Percentiles rank a stretch among this genome's conserved stretches.
Conservation (phyloP, 192 early-diverging fungal species). For the Linnemannia hyalina region DNA sequence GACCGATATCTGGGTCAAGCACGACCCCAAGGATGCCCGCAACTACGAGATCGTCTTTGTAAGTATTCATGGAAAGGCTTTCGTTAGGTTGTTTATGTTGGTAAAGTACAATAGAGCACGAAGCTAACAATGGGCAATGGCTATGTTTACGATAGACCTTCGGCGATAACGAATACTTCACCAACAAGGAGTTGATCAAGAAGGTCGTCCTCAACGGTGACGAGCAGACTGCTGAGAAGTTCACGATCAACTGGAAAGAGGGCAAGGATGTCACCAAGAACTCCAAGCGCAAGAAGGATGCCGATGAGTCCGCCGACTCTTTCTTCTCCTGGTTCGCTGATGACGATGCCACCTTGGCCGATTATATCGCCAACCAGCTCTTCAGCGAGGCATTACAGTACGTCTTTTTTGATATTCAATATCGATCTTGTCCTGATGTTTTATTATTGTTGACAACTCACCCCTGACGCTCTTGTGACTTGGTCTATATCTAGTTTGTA, state of each 20-base stretch:
- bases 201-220: slow-evolving; percentile 57
- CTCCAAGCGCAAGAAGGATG: slow-evolving; percentile 57
- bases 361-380: slow-evolving; percentile 38
- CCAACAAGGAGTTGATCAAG: slow-evolving; percentile 67
- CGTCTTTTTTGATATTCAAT: neutral
- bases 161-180: slow-evolving; percentile 68
- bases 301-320: slow-evolving; percentile 53
- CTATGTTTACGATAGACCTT: slow-evolving; percentile 44
- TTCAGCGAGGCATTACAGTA: slow-evolving; percentile 46
- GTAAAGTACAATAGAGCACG: neutral
- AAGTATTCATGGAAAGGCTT: slow-evolving; percentile 6
- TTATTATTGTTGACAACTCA: neutral
- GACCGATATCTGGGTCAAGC: slow-evolving; percentile 48
- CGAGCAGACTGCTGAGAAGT: slow-evolving; percentile 15
- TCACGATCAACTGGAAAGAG: slow-evolving; percentile 69
- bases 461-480: neutral
- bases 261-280: slow-evolving; percentile 65
- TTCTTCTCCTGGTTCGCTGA: slow-evolving; percentile 51
- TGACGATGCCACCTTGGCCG: slow-evolving; percentile 25
- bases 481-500: neutral
- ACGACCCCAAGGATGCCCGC: slow-evolving; percentile 57
- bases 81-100: neutral
- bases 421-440: neutral
- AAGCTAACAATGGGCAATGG: neutral
- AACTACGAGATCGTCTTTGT: slow-evolving; percentile 68